Percentiles rank a stretch among this genome's conserved stretches.
Conservation (phyloP, 805 yeast genomes). For the Candida manassasensis region DNA sequence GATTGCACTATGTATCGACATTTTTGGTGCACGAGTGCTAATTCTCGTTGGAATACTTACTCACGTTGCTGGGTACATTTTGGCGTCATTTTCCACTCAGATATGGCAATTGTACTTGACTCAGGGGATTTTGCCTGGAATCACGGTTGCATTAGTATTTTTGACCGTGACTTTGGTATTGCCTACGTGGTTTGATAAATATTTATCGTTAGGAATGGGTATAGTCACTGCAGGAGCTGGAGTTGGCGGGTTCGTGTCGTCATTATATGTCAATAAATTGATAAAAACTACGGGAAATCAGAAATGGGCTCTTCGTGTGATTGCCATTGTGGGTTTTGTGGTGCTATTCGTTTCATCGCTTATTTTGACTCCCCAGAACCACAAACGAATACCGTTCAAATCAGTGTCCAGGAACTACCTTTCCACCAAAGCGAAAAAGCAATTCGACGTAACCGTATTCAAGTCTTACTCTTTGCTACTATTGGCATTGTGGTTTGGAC, state of each 20-base stretch:
- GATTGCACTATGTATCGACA: conserved; percentile 20
- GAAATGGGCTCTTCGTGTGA: conserved; percentile 44
- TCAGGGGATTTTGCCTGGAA: conserved; percentile 58
- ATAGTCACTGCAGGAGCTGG: conserved; percentile 43
- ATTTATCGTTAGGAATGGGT: conserved; percentile 38
- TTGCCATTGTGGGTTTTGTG: conserved; percentile 41
- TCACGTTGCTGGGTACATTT: conserved; percentile 15
- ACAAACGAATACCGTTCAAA: not conserved
- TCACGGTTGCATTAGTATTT: conserved; percentile 48
- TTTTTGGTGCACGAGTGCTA: conserved; percentile 2
- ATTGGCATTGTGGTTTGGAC: conserved; percentile 31
- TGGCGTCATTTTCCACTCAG: conserved; percentile 53
- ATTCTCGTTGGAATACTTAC: conserved; percentile 1
- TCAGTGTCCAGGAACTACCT: conserved; percentile 16
- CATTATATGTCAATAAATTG: conserved; percentile 37
- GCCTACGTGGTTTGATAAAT: conserved; percentile 44
- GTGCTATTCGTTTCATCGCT: conserved; percentile 30
- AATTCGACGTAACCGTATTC: conserved; percentile 31
- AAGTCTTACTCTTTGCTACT: conserved; percentile 18
- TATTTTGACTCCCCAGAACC: conserved; percentile 41
- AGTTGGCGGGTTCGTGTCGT: conserved; percentile 43
- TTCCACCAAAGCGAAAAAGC: conserved; percentile 18
- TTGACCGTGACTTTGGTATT: conserved; percentile 53
- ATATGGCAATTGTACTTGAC: conserved; percentile 60
- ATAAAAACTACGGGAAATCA: conserved; percentile 18